Evolutionary conservation across 441 rosid species (phyloP).

Genomic region (Manihot esculenta): DNA sequence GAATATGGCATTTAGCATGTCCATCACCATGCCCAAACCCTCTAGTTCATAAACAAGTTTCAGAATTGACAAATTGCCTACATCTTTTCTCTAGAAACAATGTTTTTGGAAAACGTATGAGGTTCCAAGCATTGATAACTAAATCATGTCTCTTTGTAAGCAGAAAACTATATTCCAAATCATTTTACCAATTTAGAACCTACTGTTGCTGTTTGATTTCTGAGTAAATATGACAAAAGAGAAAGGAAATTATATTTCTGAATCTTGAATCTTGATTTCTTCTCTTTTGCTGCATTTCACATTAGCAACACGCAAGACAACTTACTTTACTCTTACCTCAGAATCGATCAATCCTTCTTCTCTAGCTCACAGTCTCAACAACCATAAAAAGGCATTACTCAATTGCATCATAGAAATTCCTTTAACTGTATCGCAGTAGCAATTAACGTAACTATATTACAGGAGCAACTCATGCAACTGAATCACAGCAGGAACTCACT

Average conservation of each 20-base stretch:
- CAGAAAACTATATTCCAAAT: not conserved
- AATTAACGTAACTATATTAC: not conserved
- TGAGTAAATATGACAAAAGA: not conserved
- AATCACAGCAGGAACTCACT: not conserved
- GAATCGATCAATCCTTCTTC: not conserved
- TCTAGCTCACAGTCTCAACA: constrained; percentile 11
- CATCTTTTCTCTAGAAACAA: not conserved
- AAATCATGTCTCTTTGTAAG: not conserved
- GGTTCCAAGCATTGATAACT: not conserved
- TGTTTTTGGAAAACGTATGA: not conserved
- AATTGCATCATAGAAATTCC: not conserved
- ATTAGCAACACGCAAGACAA: not conserved
- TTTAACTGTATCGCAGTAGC: not conserved
- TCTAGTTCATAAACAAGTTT: not conserved
- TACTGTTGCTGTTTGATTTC: not conserved
- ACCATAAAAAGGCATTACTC: not conserved
- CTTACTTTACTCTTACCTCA: not conserved
- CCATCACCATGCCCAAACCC: not conserved
- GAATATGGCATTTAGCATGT: not conserved
- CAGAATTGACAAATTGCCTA: not conserved
- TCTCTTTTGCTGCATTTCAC: not conserved
- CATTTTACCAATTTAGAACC: not conserved
- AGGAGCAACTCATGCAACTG: not conserved
- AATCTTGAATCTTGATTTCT: not conserved
- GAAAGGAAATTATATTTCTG: not conserved